Evolutionary conservation across 2,329 filamentous ascomycete species (phyloP).

Genomic region (Trichoderma gracile): DNA sequence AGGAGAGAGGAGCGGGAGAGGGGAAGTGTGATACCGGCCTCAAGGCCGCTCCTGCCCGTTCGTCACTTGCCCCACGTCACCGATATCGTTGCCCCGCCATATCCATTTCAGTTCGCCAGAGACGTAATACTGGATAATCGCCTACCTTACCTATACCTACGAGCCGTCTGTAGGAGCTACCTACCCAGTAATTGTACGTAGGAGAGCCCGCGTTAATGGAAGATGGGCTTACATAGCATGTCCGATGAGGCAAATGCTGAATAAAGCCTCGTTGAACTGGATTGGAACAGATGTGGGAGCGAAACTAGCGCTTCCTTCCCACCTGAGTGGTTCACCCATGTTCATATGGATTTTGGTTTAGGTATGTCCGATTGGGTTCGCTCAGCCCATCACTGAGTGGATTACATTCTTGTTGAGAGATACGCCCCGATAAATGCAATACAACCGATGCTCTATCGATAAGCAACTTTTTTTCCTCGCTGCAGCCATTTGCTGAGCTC

Average conservation of each 20-base stretch:
- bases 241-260: not conserved
- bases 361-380: no score
- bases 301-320: no score
- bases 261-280: not conserved
- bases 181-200: not conserved
- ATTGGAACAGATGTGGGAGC: no score
- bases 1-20: slow-evolving; percentile 19
- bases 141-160: not conserved
- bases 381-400: not conserved
- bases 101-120: not conserved
- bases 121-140: not conserved
- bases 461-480: slow-evolving; percentile 31
- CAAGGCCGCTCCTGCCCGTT: slow-evolving; percentile 18
- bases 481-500: not conserved
- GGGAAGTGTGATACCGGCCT: slow-evolving; percentile 14
- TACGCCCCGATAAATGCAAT: slow-evolving; percentile 20
- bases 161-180: not conserved
- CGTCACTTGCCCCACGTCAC: slow-evolving; percentile 24
- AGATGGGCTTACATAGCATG: not conserved
- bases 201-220: not conserved
- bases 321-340: no score
- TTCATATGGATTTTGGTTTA: no score
- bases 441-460: slow-evolving; percentile 18
- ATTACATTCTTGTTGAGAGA: not conserved
- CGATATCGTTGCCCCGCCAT: slow-evolving; percentile 25